These are phyloP conservation scores for Artemisia annua DNA, from an alignment of 129 eudicot species.

Conservation along the genomic window DNA sequence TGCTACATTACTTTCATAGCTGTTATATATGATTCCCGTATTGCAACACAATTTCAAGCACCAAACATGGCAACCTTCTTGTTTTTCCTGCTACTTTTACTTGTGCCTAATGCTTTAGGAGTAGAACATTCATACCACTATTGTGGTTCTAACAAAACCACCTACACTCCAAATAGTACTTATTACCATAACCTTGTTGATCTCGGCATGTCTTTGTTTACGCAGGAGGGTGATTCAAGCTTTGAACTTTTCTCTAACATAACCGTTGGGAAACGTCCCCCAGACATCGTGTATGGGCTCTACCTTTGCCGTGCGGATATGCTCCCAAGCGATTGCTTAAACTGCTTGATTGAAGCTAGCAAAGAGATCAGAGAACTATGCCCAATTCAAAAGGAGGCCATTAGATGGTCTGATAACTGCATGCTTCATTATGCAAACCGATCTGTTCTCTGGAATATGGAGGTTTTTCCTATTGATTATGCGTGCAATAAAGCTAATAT, in stretches of 20 bases:
- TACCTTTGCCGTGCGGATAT: conserved; percentile 16
- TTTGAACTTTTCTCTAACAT: background rate
- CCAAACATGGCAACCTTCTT: conserved; percentile 5
- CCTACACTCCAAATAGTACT: conserved; percentile 9
- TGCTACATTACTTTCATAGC: too few relatives aligned
- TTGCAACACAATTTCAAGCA: background rate
- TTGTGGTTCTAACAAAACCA: conserved; percentile 10
- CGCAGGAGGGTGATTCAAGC: background rate
- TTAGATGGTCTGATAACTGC: conserved; percentile 15
- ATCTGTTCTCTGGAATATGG: conserved; percentile 2
- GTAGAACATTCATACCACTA: background rate
- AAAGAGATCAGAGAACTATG: conserved; percentile 3
- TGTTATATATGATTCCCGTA: too few relatives aligned
- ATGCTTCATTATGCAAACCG: conserved; percentile 6
- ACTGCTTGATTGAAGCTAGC: conserved; percentile 11
- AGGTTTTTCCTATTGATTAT: background rate
- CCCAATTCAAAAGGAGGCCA: conserved; percentile 7
- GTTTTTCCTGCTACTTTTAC: conserved; percentile 5
- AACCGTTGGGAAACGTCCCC: conserved; percentile 13
- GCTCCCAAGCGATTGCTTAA: conserved; percentile 1
- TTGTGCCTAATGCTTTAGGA: conserved; percentile 14
- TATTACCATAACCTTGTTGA: conserved; percentile 6
- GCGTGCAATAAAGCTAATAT: conserved; percentile 2
- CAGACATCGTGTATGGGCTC: conserved; percentile 2
- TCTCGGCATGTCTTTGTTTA: background rate